These are phyloP conservation scores for Mycena floridula DNA, from an alignment of 768 basidiomycete species.

Conservation along the genomic window DNA sequence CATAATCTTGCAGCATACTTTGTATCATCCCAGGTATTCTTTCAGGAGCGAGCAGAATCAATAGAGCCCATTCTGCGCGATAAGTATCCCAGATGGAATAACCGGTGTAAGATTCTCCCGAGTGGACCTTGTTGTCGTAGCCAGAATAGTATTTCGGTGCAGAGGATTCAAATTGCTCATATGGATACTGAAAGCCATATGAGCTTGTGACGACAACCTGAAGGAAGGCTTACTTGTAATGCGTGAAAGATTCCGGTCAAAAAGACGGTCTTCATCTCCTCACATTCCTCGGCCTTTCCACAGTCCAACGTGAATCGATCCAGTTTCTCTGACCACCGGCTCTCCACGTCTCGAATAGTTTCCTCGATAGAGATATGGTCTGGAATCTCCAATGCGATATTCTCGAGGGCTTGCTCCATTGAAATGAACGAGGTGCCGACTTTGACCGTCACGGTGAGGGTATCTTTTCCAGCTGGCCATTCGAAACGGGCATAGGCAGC, in stretches of 20 bases:
- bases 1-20: conserved; percentile 77
- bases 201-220: neutral
- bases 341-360: conserved; percentile 41
- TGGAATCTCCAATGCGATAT: conserved; percentile 44
- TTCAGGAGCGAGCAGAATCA: conserved; percentile 72
- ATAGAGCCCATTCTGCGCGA: conserved; percentile 75
- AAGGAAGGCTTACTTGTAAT: conserved; percentile 35
- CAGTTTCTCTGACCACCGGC: conserved; percentile 54
- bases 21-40: conserved; percentile 68
- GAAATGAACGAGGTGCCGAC: conserved; percentile 75
- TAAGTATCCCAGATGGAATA: conserved; percentile 84
- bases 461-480: conserved; percentile 14
- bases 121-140: conserved; percentile 61
- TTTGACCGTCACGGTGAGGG: conserved; percentile 39
- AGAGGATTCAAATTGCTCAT: conserved; percentile 63
- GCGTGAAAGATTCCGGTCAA: conserved; percentile 64
- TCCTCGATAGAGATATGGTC: conserved; percentile 42
- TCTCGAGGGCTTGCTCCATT: conserved; percentile 52
- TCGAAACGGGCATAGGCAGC: conserved; percentile 47
- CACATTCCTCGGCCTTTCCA: conserved; percentile 38
- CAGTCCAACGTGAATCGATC: conserved; percentile 44
- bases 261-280: conserved; percentile 42
- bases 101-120: conserved; percentile 68
- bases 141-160: conserved; percentile 76
- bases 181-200: conserved; percentile 52